Base-by-base conservation (phyloP, 768 basidiomycete genomes). In the Suillus subluteus region DNA sequence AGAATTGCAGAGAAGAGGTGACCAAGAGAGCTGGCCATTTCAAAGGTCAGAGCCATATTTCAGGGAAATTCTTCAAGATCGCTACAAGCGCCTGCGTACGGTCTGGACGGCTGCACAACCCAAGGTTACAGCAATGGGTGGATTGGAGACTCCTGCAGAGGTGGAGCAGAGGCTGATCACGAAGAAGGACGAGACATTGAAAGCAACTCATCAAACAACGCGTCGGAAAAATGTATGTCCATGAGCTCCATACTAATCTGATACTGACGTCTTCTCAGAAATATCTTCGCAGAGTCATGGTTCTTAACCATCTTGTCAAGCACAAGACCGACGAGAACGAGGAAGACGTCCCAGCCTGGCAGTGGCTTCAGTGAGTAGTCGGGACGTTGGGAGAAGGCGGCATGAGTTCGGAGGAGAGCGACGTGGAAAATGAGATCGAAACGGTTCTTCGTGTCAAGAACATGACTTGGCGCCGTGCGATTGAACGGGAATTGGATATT, bases 361-460 rank as follows among this genome's bases (percentile, higher is more conserved):
- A 46, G 44, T 46, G 44, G 44, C 44, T 46, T 46, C 44, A n/a
- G 11, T 21, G 0, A 46, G 21, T 46, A n/a, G 44, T 46, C 4
- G 0, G 9, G 4, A 46, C 9, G 4, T 11, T 63, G 4, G 65
- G 67, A 0, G 65, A 71, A 11, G 23, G 67, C n/a, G 66, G 65
- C 1, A 67, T 69, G 66, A 71, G 68, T 41, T 71, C 66, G 1
- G 62, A 71, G 30, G 68, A 71, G 9, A 71, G 68, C 6, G 13
- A 30, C 15, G 6, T 69, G 1, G 62, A 69, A 38, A 69, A 69
- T 23, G 23, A 40, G 4, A 55, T 67, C 1, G 35, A 67, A 43
- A 38, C 16, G 4, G 41, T 69, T 4, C 41, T 69, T 15, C 13
- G 11, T 4, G 8, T 44, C 18, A 44, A 44, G 43, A 44, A 44